These are phyloP conservation scores for Davidsoniella neocaledoniae DNA, from an alignment of 2,329 filamentous ascomycete species.

Conservation along the genomic window DNA sequence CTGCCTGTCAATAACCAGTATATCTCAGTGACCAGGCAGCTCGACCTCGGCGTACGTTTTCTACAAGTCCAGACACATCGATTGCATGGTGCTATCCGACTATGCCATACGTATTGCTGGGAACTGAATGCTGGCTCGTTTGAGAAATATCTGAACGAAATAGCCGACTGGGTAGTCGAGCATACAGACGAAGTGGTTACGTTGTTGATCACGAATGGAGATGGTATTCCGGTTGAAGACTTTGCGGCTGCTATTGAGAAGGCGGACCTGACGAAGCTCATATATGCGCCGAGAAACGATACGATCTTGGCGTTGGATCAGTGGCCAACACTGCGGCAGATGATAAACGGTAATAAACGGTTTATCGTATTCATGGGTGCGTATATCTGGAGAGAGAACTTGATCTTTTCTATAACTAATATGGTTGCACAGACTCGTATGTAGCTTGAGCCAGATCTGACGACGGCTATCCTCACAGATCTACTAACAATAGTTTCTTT, in stretches of 20 bases:
- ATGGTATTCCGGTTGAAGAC: constrained; percentile 36
- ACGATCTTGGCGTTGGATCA: constrained; percentile 26
- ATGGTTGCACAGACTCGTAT: constrained; percentile 1
- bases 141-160: constrained; percentile 33
- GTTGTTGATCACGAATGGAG: constrained; percentile 45
- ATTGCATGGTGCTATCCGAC: constrained; percentile 31
- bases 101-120: constrained; percentile 49
- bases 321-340: constrained; percentile 52
- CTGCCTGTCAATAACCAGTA: constrained; percentile 42
- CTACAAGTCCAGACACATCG: constrained; percentile 48
- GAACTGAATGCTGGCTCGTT: constrained; percentile 43
- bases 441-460: background rate
- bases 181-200: constrained; percentile 46
- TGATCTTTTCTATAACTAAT: background rate
- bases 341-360: constrained; percentile 46
- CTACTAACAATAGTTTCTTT: background rate
- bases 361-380: constrained; percentile 51
- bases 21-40: constrained; percentile 37
- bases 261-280: constrained; percentile 38
- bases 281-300: constrained; percentile 31
- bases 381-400: constrained; percentile 20
- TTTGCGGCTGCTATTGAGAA: constrained; percentile 37
- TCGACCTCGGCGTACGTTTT: constrained; percentile 45
- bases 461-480: background rate
- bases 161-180: constrained; percentile 43